Base-by-base conservation (phyloP, 371 early-diverging fungal species). In the Syncephalastrum contaminatum region DNA sequence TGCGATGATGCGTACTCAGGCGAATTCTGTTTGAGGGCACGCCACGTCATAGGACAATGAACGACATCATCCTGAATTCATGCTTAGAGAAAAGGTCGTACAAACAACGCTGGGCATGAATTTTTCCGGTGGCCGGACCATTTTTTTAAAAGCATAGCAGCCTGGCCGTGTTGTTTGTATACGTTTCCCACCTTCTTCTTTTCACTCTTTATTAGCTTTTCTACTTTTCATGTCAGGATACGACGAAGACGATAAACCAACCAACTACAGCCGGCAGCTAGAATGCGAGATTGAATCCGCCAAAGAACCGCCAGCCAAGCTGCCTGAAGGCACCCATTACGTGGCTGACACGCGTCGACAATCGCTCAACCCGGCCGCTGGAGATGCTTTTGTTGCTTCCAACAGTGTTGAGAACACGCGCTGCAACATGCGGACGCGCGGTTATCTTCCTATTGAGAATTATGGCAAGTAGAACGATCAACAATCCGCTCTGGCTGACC, bases 401-500 rank as follows among this genome's bases (percentile, higher is more conserved):
- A 46, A 59, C 21, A 42, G 25, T 30, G 54, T 41, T 25, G 58
- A 57, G 14, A 27, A 43, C 45, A 56, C 56, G 16, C 48, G 66
- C 8, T 58, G 59, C 19, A 63, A 64, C 44, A 47, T 52, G 19
- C 72, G 72, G 8, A 67, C 51, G 3, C 58, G 72, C 48, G 87
- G 84, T 0, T 88, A 87, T 54, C 67, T 86, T 15, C 84, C 88
- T 2, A 87, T 89, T 42, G 88, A 88, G 36, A 77, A 84, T 48
- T 92, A 91, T 65, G 92, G 89, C 20, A 30, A 30, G 36, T 30
- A 12, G 10, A 30, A 25, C 10, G 0, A 30, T 10, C 36, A 1
- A 30, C 36, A 1, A 8, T 8, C 36, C 2, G 10, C 36, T 8
- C 36, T 30, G 36, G 10, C 36, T 30, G 36, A 30, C 36, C 36